These are phyloP conservation scores for Rhododendron henanense DNA, from an alignment of 148 eudicot species.

Conservation along the genomic window DNA sequence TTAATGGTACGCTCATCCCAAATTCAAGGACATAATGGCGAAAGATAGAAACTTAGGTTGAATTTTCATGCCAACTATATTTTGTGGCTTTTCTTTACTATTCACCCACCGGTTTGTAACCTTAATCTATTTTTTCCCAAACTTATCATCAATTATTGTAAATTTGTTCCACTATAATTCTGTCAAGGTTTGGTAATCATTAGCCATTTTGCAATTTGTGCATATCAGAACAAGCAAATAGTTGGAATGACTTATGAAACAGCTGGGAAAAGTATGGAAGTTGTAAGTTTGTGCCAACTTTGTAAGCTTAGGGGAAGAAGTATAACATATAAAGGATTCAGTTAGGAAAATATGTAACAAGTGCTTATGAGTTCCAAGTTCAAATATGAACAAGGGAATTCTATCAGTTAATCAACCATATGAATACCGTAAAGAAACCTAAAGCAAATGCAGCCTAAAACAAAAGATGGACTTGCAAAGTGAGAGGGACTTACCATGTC, in stretches of 20 bases:
- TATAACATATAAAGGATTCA: too few species aligned
- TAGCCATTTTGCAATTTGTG: neutral
- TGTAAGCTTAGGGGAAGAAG: neutral
- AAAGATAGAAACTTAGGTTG: neutral
- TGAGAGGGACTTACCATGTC: constrained; percentile 54
- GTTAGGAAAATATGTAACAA: neutral
- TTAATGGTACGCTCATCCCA: neutral
- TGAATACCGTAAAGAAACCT: neutral
- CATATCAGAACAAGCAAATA: neutral
- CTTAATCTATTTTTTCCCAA: neutral
- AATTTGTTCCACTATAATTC: neutral
- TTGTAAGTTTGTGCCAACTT: neutral
- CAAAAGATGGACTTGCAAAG: neutral
- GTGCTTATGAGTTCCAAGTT: neutral
- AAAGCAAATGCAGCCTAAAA: neutral
- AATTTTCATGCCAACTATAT: neutral
- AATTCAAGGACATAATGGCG: neutral
- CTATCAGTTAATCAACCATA: neutral
- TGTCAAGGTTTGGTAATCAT: neutral
- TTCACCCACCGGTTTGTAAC: neutral
- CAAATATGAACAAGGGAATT: neutral
- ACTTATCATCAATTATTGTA: neutral
- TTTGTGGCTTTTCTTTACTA: neutral
- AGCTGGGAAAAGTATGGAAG: neutral
- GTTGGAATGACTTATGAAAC: neutral